Percentiles rank a stretch among this genome's conserved stretches.
phyloP scores from a whole-genome alignment of 257 asterid genomes.

The Fraxinus quadrangulata region DNA sequence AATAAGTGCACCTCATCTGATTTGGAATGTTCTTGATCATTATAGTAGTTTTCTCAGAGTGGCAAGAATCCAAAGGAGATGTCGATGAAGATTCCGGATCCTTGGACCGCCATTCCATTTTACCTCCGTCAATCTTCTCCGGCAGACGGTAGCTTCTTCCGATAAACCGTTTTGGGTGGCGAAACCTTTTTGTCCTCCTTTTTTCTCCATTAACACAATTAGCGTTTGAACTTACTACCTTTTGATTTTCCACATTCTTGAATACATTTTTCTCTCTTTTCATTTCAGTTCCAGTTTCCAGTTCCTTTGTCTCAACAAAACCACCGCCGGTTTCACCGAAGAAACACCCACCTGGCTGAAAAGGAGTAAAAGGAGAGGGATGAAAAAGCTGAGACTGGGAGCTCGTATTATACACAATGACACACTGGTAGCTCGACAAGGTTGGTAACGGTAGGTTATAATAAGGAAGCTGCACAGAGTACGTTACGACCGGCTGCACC shows the following conservation, averaged over 20 bases:
- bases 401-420: not conserved
- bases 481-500: not conserved
- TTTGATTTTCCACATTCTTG: not conserved
- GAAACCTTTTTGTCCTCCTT: not conserved
- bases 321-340: not conserved
- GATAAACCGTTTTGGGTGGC: conserved; percentile 22
- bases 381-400: not conserved
- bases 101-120: not conserved
- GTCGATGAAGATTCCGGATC: not conserved
- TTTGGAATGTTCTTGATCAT: conserved; percentile 46
- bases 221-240: not conserved
- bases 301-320: not conserved
- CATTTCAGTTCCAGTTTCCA: not conserved
- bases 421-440: not conserved
- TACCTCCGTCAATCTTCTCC: not conserved
- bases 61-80: not conserved
- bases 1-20: conserved; percentile 29
- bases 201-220: not conserved
- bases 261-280: not conserved
- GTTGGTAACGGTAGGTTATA: not conserved
- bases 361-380: not conserved
- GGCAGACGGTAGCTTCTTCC: conserved; percentile 12
- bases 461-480: not conserved
- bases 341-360: not conserved
- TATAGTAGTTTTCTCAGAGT: conserved; percentile 16